Percentiles rank a stretch among this genome's conserved stretches.
These are phyloP conservation scores for Babesia bovis DNA, from an alignment of 169 alveolate species.

Conservation along the genomic window DNA sequence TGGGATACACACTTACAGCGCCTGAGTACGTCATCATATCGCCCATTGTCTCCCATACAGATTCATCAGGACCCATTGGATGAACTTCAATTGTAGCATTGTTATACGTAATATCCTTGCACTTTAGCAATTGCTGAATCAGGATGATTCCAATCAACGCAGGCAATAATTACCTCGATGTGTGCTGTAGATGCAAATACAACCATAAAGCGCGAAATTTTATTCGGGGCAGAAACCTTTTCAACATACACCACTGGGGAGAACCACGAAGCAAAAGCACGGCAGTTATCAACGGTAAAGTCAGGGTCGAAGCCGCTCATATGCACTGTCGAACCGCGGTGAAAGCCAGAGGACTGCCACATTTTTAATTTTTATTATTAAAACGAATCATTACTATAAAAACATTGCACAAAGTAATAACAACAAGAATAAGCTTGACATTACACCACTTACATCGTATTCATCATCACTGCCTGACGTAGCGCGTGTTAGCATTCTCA, in stretches of 20 bases:
- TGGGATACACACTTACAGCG: slow-evolving; percentile 37
- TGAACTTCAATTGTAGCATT: slow-evolving; percentile 6
- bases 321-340: slow-evolving; percentile 74
- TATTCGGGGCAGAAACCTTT: slow-evolving; percentile 44
- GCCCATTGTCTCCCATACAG: slow-evolving; percentile 65
- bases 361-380: background rate
- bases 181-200: slow-evolving; percentile 70
- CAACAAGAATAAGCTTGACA: background rate
- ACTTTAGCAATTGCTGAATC: slow-evolving; percentile 36
- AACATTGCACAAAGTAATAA: too few relatives aligned
- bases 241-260: slow-evolving; percentile 77
- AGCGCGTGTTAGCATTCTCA: background rate
- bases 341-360: slow-evolving; percentile 69
- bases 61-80: slow-evolving; percentile 36
- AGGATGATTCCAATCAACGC: background rate
- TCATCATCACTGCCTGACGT: slow-evolving; percentile 9
- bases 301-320: slow-evolving; percentile 69
- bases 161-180: slow-evolving; percentile 62
- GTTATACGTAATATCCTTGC: slow-evolving; percentile 21
- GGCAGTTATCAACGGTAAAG: slow-evolving; percentile 65
- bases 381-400: background rate
- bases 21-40: slow-evolving; percentile 47
- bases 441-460: background rate
- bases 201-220: slow-evolving; percentile 58
- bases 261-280: slow-evolving; percentile 74